phyloP scores from a whole-genome alignment of 1,284 basidiomycete genomes.

The Coniferiporia weirii region DNA sequence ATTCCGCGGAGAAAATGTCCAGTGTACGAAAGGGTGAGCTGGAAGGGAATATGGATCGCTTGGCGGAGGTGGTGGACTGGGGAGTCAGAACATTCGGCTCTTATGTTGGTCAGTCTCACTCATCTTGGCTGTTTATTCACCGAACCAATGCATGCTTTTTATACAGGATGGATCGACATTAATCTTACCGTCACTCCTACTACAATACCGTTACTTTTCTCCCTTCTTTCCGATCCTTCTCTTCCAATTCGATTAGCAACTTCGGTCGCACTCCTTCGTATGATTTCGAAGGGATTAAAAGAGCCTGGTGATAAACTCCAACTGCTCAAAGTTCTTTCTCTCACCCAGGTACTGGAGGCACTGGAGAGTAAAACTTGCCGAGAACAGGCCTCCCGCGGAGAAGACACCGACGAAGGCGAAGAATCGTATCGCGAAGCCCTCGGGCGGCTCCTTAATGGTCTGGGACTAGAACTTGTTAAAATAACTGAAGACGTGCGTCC shows the following conservation, averaged over 20 bases:
- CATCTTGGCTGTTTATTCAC: not conserved
- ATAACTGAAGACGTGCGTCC: slow-evolving; percentile 70
- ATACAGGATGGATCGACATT: slow-evolving; percentile 94
- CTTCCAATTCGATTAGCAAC: slow-evolving; percentile 81
- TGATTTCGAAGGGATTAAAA: slow-evolving; percentile 91
- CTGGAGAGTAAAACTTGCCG: slow-evolving; percentile 73
- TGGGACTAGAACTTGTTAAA: slow-evolving; percentile 83
- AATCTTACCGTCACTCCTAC: slow-evolving; percentile 90
- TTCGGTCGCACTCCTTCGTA: slow-evolving; percentile 73
- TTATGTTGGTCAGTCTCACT: slow-evolving; percentile 77
- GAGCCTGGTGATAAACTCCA: slow-evolving; percentile 88
- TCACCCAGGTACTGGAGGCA: slow-evolving; percentile 75
- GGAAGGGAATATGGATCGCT: slow-evolving; percentile 42
- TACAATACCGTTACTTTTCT: slow-evolving; percentile 84
- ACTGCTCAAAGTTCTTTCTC: slow-evolving; percentile 84
- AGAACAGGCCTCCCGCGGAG: slow-evolving; percentile 60
- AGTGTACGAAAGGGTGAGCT: slow-evolving; percentile 46
- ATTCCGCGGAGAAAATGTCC: slow-evolving; percentile 60
- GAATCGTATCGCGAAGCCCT: slow-evolving; percentile 87
- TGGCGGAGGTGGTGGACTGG: slow-evolving; percentile 82
- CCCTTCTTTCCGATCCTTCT: slow-evolving; percentile 76
- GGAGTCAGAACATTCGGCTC: slow-evolving; percentile 88
- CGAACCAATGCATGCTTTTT: not conserved
- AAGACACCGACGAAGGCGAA: slow-evolving; percentile 69
- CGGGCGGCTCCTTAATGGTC: slow-evolving; percentile 78